Base-by-base conservation (phyloP, 768 basidiomycete species). In the Tricholoma saponaceum region DNA sequence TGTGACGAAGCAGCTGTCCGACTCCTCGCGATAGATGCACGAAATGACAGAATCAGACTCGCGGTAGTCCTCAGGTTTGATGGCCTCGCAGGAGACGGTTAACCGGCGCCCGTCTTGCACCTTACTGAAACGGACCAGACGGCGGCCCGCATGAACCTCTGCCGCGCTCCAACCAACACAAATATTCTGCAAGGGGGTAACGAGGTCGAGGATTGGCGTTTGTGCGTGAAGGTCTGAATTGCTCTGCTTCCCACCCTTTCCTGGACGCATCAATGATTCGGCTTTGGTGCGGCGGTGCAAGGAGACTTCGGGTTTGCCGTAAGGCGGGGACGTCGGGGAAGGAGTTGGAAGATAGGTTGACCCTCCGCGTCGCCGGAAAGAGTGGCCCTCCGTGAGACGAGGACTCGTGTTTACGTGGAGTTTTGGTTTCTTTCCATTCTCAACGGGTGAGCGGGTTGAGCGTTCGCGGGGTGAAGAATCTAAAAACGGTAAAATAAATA, bases 11-110 rank as follows among this genome's bases (percentile, higher is more conserved):
- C 85, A 96, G 3, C 83, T 75, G 63, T 88, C 85, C 1, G 75
- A 77, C 56, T 91, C 88, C 56, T 89, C 82, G 54, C 91, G 86
- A 71, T 89, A 92, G 67, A 98, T 98, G 78, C 96, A 98, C 0
- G 95, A 97, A 64, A 98, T 86, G 69, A 96, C 92, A 66, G 86
- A 86, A 67, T 88, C 86, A 26, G 83, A 77, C 35, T 87, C 82
- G 56, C 78, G 73, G 68, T 90, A 95, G 25, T 92, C 86, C 37
- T 86, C 79, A 61, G 89, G 89, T 1, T 75, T 66, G 68, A 97
- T 85, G 16, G 85, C 76, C 55, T 90, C 84, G 71, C 92, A 95
- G 13, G 87, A 84, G 28, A 94, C 81, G 62, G 86, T 86, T 59
- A 98, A 83, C 20, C 78, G 81, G 56, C 84, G 80, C 23, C 90